These are phyloP conservation scores for Batkoa obscura DNA, from an alignment of 371 early-diverging fungal genomes.

Conservation along the genomic window DNA sequence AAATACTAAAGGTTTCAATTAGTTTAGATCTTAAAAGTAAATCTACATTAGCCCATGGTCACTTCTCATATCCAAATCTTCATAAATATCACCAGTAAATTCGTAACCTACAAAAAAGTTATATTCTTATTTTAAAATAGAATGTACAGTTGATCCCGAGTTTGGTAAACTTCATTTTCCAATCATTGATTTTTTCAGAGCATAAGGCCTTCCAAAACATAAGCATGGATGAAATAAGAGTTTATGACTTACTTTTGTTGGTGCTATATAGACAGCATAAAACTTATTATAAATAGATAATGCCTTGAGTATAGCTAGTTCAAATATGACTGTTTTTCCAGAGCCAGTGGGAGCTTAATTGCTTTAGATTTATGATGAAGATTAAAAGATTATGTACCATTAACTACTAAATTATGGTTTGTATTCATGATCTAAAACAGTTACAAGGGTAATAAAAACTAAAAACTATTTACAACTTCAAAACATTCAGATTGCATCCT, in stretches of 20 bases:
- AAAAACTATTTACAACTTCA: slow-evolving; percentile 17
- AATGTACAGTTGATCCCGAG: slow-evolving; percentile 28
- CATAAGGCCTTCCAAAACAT: slow-evolving; percentile 26
- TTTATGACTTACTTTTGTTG: slow-evolving; percentile 38
- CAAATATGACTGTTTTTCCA: slow-evolving; percentile 62
- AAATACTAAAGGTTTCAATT: slow-evolving; percentile 19
- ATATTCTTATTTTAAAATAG: background rate
- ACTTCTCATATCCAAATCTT: slow-evolving; percentile 5
- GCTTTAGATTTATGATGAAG: slow-evolving; percentile 5
- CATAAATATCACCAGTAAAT: slow-evolving; percentile 62
- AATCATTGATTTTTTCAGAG: slow-evolving; percentile 40
- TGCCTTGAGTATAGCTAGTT: slow-evolving; percentile 29
- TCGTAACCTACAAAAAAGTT: slow-evolving; percentile 22
- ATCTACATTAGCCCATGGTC: background rate
- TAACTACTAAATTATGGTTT: slow-evolving; percentile 33
- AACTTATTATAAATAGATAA: background rate
- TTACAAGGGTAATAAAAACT: background rate
- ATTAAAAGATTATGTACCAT: slow-evolving; percentile 14
- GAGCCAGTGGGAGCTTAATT: slow-evolving; percentile 64
- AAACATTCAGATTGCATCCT: slow-evolving; percentile 38
- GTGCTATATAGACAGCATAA: slow-evolving; percentile 65
- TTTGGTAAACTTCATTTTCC: slow-evolving; percentile 30
- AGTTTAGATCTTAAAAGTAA: slow-evolving; percentile 7
- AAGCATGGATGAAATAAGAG: background rate
- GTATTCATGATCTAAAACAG: slow-evolving; percentile 12